Evolutionary conservation across 2,329 filamentous ascomycete genomes (phyloP), one percentile per base, ranked within the genome.

Genomic region (Seiridium unicorne): DNA sequence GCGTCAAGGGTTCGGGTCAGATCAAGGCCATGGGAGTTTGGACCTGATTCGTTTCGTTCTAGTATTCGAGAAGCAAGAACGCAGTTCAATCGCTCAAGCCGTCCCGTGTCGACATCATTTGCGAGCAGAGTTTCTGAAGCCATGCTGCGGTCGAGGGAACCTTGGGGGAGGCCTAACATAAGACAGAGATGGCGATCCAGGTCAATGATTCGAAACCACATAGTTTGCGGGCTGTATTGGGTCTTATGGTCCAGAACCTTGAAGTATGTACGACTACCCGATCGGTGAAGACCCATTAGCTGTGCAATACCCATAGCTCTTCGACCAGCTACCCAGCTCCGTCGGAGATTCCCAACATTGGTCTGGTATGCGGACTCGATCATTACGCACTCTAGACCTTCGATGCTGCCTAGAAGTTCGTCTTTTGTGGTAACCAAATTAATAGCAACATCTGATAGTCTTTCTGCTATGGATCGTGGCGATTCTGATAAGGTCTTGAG

Each of bases 381-480:
- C 63, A 83, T 73, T n/a, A 85, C 63, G 56, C 79, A 82, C 60
- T 84, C 79, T 5, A 84, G 66, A 0, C 80, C 79, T 57, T 84
- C 80, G 1, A 82, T 44, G 0, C 76, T 78, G 32, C 69, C 71
- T 0, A 79, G 65, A 0, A 85, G 66, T 2, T 78, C 76, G 55
- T 84, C 78, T 34, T 83, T 77, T 11, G 72, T 73, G 0, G 78
- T 80, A 1, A 86, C 76, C 6, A 74, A 63, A 4, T 65, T 69
- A 10, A 66, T 70, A 1, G 70, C 71, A 0, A 67, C 11, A 48
- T 0, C 66, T 7, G 40, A 38, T 35, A 49, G 36, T 13, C 32
- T 66, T 4, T 63, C 54, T 68, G 71, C 68, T 5, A 74, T 66
- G 3, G 7, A 46, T 10, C 55, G 62, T 31, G 58, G 61, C 35